phyloP scores from a whole-genome alignment of 768 basidiomycete species.

The Suillus discolor region DNA sequence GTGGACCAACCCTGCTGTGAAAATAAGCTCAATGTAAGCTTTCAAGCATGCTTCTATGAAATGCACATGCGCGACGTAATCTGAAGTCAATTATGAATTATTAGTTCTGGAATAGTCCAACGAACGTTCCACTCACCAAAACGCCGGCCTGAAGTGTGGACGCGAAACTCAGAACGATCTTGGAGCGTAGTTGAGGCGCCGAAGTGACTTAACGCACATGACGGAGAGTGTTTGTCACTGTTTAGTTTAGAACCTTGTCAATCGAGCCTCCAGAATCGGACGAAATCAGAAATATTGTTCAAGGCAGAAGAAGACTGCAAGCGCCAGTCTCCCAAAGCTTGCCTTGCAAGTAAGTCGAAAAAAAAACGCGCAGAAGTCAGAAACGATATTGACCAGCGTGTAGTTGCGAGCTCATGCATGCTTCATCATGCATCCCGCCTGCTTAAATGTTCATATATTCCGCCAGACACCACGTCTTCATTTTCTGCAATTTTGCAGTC shows the following conservation, averaged over 20 bases:
- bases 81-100: not conserved
- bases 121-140: not conserved
- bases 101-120: not conserved
- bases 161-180: not conserved
- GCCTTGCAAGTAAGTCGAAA: slow-evolving; percentile 14
- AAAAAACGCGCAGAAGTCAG: not conserved
- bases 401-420: slow-evolving; percentile 39
- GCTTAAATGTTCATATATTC: slow-evolving; percentile 15
- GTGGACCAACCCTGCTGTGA: slow-evolving; percentile 7
- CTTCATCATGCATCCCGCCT: slow-evolving; percentile 39
- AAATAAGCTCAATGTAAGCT: slow-evolving; percentile 1
- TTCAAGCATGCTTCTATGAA: not conserved
- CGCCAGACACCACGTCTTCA: slow-evolving; percentile 12
- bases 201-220: not conserved
- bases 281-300: slow-evolving; percentile 1
- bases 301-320: slow-evolving; percentile 8
- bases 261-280: not conserved
- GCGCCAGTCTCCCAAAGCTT: slow-evolving; percentile 2
- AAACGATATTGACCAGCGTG: slow-evolving; percentile 3
- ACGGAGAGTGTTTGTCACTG: not conserved
- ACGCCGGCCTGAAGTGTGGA: not conserved
- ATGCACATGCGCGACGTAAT: not conserved
- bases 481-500: slow-evolving; percentile 47
- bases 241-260: slow-evolving; percentile 3
- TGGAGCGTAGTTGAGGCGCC: not conserved